phyloP scores from a whole-genome alignment of 192 early-diverging fungal genomes.

The Dimargaris verticillata region DNA sequence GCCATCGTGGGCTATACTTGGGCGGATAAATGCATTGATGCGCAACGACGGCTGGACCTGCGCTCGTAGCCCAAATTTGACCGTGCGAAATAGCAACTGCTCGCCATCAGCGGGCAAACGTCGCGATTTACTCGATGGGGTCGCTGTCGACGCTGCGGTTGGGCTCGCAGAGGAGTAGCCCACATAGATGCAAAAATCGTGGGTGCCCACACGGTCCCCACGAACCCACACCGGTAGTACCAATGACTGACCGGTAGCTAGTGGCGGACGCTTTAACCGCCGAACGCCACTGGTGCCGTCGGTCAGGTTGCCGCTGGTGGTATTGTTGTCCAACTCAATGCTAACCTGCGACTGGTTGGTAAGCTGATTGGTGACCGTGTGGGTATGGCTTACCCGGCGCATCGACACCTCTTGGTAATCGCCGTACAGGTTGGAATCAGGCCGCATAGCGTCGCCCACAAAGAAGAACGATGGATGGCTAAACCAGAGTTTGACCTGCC shows the following conservation, averaged over 20 bases:
- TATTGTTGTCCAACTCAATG: slow-evolving; percentile 1
- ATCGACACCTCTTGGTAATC: slow-evolving; percentile 14
- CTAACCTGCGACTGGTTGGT: slow-evolving; percentile 18
- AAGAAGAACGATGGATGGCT: slow-evolving; percentile 81
- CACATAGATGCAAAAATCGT: slow-evolving; percentile 26
- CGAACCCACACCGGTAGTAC: slow-evolving; percentile 77
- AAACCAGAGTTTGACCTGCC: slow-evolving; percentile 50
- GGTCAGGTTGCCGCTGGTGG: not conserved
- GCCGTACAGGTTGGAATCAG: not conserved
- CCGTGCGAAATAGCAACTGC: slow-evolving; percentile 24
- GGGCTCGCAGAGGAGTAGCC: not conserved
- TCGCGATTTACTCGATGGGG: too few relatives aligned
- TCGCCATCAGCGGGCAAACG: too few relatives aligned
- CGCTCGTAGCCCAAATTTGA: slow-evolving; percentile 19
- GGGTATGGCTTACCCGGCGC: slow-evolving; percentile 9
- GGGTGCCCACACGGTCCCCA: slow-evolving; percentile 78
- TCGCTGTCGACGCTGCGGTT: not conserved
- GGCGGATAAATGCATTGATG: slow-evolving; percentile 86
- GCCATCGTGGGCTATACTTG: slow-evolving; percentile 50
- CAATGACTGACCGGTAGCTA: slow-evolving; percentile 52
- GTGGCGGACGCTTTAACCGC: slow-evolving; percentile 17
- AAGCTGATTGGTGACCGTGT: slow-evolving; percentile 17
- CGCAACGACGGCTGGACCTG: slow-evolving; percentile 75
- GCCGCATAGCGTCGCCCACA: slow-evolving; percentile 29
- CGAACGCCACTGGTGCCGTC: slow-evolving; percentile 7